phyloP scores from a whole-genome alignment of 2,329 filamentous ascomycete species.

The Colletotrichum tabaci region DNA sequence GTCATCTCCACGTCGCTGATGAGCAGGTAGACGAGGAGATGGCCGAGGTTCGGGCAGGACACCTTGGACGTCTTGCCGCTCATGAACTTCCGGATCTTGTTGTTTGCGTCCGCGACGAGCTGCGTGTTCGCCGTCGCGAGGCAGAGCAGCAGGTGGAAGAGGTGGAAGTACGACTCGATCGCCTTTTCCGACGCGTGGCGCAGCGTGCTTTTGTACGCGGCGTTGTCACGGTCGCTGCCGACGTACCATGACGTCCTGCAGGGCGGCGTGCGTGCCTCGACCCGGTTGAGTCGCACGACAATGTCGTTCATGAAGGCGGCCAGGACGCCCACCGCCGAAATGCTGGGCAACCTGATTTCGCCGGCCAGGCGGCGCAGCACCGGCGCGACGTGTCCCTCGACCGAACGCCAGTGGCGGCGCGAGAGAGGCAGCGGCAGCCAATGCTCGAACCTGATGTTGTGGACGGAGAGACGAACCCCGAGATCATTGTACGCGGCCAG shows the following conservation, averaged over 20 bases:
- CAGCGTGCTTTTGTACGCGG: constrained; percentile 55
- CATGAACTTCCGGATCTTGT: constrained; percentile 55
- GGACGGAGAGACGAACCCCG: constrained; percentile 56
- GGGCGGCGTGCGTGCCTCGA: constrained; percentile 3
- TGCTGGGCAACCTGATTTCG: constrained; percentile 43
- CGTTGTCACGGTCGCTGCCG: background rate
- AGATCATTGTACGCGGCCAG: constrained; percentile 55
- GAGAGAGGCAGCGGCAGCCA: constrained; percentile 66
- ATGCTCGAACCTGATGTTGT: constrained; percentile 56
- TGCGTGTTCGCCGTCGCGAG: constrained; percentile 55
- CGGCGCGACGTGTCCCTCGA: constrained; percentile 46
- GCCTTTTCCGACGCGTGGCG: constrained; percentile 66
- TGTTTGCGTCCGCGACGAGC: constrained; percentile 59
- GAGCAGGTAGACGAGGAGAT: constrained; percentile 62
- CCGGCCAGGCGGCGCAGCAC: constrained; percentile 46
- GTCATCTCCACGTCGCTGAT: constrained; percentile 61
- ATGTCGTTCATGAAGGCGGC: constrained; percentile 67
- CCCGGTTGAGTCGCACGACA: constrained; percentile 62
- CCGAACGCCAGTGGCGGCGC: constrained; percentile 59
- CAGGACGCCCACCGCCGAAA: constrained; percentile 52
- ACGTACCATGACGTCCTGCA: background rate
- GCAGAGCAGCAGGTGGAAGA: constrained; percentile 66
- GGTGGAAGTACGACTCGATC: constrained; percentile 66
- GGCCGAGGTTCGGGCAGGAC: constrained; percentile 62
- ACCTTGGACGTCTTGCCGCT: constrained; percentile 57